Base-by-base conservation (phyloP, 345 rosid genomes). In the Gossypium rotundifolium region DNA sequence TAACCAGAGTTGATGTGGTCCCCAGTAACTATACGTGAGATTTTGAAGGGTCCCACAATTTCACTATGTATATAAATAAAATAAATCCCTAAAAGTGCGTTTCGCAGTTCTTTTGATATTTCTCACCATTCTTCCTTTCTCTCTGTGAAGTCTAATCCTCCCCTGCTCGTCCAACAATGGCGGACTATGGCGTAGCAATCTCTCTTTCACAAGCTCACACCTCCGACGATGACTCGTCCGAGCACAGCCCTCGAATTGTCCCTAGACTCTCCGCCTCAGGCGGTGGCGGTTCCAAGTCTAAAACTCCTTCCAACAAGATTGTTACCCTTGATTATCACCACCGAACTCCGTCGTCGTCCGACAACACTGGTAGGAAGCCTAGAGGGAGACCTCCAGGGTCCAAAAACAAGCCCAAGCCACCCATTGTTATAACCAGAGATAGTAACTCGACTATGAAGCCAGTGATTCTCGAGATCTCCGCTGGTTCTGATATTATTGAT, bases 331-430 rank as follows among this genome's bases (percentile, higher is more conserved):
- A 81, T 14, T 65, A 72, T 13, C 44, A 9, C 10, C 72, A 46
- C 23, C 78, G 2, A 6, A 13, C 54, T 3, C 33, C 65, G 0
- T 42, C 60, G 29, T 42, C 61, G 11, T 38, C 68, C 25, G 54
- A 74, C 1, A 63, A 16, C 45, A 2, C 71, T 49, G 17, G 48
- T 9, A 71, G 72, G n/a, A 88, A 85, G 78, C 87, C 86, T 0
- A 74, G 88, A 27, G 92, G 92, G 3, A 78, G 92, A 1, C 92
- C 92, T 0, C 90, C 86, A 0, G 90, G 90, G 9, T 87, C 90
- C 29, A 87, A 87, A 76, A 89, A 89, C 84, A 89, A 82, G 68
- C 89, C 91, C 7, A 87, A 87, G 42, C 86, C 87, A 0, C 91
- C 93, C 51, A 20, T 86, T 25, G 75, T 86, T 22, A 70, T 89